phyloP scores from a whole-genome alignment of 2,329 filamentous ascomycete species.

The Hypoxylon sp. region DNA sequence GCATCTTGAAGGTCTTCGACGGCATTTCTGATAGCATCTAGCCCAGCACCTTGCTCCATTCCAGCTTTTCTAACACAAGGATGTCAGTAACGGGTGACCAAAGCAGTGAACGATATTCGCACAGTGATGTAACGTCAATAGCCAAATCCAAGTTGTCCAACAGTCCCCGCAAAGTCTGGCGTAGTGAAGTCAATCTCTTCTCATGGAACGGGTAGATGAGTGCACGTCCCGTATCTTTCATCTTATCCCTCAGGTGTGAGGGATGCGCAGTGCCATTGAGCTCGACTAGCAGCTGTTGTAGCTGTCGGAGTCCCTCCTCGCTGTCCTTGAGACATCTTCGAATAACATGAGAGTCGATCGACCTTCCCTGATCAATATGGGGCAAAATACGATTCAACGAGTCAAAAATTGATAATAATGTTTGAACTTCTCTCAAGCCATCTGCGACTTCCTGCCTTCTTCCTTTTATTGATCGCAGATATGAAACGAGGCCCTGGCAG shows the following conservation, averaged over 20 bases:
- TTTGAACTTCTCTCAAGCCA: conserved; percentile 1
- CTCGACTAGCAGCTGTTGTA: neutral
- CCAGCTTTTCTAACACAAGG: neutral
- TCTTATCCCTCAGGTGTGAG: neutral
- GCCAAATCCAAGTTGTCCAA: neutral
- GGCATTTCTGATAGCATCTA: neutral
- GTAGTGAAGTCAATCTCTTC: neutral
- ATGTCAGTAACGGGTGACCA: neutral
- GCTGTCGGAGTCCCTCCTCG: neutral
- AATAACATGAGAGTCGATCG: neutral
- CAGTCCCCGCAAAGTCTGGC: conserved; percentile 4
- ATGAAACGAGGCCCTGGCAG: conserved; percentile 4
- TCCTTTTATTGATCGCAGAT: neutral
- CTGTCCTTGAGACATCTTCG: conserved; percentile 9
- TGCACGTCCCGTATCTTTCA: conserved; percentile 1
- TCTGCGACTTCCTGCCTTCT: conserved; percentile 4
- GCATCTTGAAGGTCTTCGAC: neutral
- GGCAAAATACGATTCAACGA: neutral
- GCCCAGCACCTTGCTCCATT: neutral
- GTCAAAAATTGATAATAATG: neutral
- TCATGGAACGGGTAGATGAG: conserved; percentile 1
- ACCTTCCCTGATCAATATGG: neutral
- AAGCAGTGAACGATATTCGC: neutral
- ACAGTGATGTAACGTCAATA: neutral
- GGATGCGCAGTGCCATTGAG: neutral